A percentile compares a stretch with the other conserved stretches of the same genome.
These are phyloP conservation scores for Tritrichomonas foetus DNA, from an alignment of 208 protist species.

Conservation along the genomic window DNA sequence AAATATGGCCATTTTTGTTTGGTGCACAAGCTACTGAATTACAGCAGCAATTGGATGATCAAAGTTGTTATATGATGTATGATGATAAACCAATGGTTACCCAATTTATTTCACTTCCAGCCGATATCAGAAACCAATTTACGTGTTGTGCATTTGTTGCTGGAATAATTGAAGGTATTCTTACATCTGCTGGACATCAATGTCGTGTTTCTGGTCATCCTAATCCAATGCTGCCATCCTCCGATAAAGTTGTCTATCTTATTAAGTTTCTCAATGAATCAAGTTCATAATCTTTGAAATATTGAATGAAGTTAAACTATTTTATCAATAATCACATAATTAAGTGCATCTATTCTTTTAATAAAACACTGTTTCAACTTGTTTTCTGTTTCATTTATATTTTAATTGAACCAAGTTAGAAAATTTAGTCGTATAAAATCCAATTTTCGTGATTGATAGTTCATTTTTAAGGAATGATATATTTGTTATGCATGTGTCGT, in stretches of 20 bases:
- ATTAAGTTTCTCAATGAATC: too few species aligned
- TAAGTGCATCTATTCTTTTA: too few species aligned
- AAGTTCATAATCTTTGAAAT: too few species aligned
- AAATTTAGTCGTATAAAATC: too few species aligned
- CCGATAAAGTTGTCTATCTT: not conserved
- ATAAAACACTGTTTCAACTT: too few species aligned
- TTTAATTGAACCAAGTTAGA: too few species aligned
- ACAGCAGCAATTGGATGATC: slow-evolving; percentile 26
- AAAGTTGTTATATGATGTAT: slow-evolving; percentile 11
- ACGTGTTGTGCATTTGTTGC: not conserved
- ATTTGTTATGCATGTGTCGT: too few species aligned
- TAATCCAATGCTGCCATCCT: not conserved
- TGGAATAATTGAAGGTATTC: slow-evolving; percentile 28
- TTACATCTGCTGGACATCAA: not conserved
- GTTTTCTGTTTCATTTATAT: too few species aligned
- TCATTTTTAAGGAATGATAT: too few species aligned
- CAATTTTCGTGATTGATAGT: too few species aligned
- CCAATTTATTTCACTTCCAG: not conserved
- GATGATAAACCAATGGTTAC: slow-evolving; percentile 17
- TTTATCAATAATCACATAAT: too few species aligned
- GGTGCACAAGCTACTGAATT: not conserved
- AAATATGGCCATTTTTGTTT: slow-evolving; percentile 32
- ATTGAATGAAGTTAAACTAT: too few species aligned
- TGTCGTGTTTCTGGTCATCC: not conserved
- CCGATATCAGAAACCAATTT: not conserved